Evolutionary conservation across 176 grass and related monocot genomes (phyloP).

Genomic region (Thalia dealbata): DNA sequence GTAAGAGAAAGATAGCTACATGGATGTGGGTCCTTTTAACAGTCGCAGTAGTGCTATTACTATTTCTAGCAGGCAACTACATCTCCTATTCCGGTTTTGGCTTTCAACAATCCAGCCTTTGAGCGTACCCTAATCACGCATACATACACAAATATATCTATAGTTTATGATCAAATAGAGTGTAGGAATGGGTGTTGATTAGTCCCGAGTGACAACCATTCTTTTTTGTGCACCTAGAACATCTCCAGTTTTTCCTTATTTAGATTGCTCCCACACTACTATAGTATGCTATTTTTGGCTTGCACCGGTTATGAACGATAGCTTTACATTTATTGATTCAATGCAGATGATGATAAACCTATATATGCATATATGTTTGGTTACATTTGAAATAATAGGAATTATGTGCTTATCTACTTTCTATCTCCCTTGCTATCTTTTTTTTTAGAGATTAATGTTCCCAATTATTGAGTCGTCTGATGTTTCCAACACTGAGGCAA

Average conservation of each 20-base stretch:
- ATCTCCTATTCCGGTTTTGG: slow-evolving; percentile 34
- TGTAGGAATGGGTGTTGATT: background rate
- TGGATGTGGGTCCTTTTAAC: slow-evolving; percentile 41
- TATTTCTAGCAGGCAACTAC: slow-evolving; percentile 54
- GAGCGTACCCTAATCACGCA: background rate
- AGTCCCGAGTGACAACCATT: background rate
- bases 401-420: background rate
- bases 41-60: slow-evolving; percentile 30
- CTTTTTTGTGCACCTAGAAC: background rate
- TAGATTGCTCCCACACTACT: background rate
- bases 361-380: background rate
- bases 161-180: slow-evolving; percentile 1
- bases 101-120: slow-evolving; percentile 12
- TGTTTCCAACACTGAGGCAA: no score
- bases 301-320: background rate
- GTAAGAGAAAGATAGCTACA: slow-evolving; percentile 43
- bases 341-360: background rate
- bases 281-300: background rate
- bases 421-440: background rate
- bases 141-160: slow-evolving; percentile 2
- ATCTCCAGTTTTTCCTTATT: background rate
- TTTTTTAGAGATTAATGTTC: no score
- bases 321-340: slow-evolving; percentile 1
- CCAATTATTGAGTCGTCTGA: no score
- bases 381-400: background rate